phyloP scores from a whole-genome alignment of 169 alveolate species.

The Cyclospora cayetanensis region DNA sequence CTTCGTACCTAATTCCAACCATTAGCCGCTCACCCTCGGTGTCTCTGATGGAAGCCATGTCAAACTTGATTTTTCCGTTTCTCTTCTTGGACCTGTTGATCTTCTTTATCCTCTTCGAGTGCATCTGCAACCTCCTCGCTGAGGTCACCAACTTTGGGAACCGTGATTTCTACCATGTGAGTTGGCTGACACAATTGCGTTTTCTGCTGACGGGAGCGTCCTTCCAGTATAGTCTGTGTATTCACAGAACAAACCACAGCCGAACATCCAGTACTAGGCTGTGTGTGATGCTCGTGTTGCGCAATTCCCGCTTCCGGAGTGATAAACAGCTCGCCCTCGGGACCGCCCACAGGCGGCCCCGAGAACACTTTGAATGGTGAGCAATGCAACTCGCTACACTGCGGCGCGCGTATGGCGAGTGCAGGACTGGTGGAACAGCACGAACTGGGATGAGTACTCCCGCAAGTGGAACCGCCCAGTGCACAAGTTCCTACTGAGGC shows the following conservation, averaged over 20 bases:
- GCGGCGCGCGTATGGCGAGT: too few relatives aligned
- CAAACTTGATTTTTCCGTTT: conserved; percentile 72
- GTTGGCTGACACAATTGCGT: background rate
- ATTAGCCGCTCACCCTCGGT: conserved; percentile 54
- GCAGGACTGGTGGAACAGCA: conserved; percentile 85
- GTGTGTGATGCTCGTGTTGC: too few relatives aligned
- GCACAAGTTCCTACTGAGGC: conserved; percentile 81
- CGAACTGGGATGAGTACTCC: conserved; percentile 82
- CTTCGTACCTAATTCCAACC: conserved; percentile 72
- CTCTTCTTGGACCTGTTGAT: conserved; percentile 62
- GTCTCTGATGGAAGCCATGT: conserved; percentile 63
- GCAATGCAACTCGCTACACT: too few relatives aligned
- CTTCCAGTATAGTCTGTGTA: too few relatives aligned
- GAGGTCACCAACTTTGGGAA: conserved; percentile 85
- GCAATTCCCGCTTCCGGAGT: too few relatives aligned
- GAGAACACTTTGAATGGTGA: too few relatives aligned
- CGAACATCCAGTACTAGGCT: too few relatives aligned
- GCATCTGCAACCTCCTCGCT: conserved; percentile 81
- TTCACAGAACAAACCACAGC: too few relatives aligned
- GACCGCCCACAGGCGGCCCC: too few relatives aligned
- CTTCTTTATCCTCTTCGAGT: conserved; percentile 81
- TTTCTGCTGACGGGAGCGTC: too few relatives aligned
- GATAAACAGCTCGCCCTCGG: too few relatives aligned
- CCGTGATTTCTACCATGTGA: conserved; percentile 81
- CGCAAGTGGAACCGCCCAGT: conserved; percentile 86